phyloP scores from a whole-genome alignment of 1,139 yeast genomes.

The Nematodospora anomalae region DNA sequence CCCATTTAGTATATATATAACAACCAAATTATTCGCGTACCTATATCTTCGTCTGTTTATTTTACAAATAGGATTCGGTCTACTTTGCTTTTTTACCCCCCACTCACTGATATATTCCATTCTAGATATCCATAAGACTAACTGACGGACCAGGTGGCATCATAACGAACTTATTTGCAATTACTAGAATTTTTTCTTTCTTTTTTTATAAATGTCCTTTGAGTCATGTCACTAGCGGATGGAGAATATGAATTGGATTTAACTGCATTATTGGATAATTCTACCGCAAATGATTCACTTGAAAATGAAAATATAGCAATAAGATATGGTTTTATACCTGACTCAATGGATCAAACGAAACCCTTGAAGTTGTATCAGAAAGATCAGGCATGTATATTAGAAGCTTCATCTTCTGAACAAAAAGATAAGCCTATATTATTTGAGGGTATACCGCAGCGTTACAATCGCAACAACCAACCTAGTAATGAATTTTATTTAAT shows the following conservation, averaged over 20 bases:
- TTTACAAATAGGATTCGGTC: too few relatives aligned
- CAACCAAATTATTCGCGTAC: too few relatives aligned
- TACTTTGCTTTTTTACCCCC: too few relatives aligned
- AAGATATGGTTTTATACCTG: constrained; percentile 46
- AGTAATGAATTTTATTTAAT: constrained; percentile 30
- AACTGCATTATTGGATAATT: constrained; percentile 23
- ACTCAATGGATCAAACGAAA: constrained; percentile 39
- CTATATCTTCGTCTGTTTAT: too few relatives aligned
- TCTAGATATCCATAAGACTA: too few relatives aligned
- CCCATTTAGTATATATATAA: too few relatives aligned
- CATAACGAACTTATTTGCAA: too few relatives aligned
- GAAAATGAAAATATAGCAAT: constrained; percentile 33
- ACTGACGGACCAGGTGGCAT: too few relatives aligned
- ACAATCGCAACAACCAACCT: constrained; percentile 16
- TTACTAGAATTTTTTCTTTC: constrained; percentile 1
- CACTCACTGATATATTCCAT: too few relatives aligned
- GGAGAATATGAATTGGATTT: constrained; percentile 50
- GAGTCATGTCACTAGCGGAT: constrained; percentile 27
- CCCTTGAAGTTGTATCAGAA: constrained; percentile 38
- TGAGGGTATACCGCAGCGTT: constrained; percentile 41
- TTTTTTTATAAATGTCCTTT: background rate
- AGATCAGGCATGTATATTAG: constrained; percentile 34
- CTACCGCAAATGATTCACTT: constrained; percentile 8
- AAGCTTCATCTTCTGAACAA: constrained; percentile 28
- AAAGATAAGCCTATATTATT: constrained; percentile 30